phyloP scores from a whole-genome alignment of 1,139 yeast species.

The Torulaspora pretoriensis region DNA sequence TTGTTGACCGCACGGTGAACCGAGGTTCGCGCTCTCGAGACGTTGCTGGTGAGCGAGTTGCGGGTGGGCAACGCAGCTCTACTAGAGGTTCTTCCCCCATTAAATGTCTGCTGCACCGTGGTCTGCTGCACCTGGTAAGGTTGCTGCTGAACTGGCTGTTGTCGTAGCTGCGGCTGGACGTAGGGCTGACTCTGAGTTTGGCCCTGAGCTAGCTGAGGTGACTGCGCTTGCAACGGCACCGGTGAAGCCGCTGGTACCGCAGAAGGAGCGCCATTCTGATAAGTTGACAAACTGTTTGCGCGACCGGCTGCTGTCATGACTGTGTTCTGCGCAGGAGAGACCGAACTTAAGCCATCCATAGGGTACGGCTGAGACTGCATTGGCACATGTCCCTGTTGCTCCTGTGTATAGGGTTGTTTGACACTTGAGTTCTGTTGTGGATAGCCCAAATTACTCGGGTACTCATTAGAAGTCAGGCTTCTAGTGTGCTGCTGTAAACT shows the following conservation, averaged over 20 bases:
- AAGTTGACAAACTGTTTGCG: constrained; percentile 10
- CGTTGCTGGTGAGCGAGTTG: constrained; percentile 20
- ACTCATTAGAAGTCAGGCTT: constrained; percentile 17
- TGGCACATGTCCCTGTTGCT: constrained; percentile 2
- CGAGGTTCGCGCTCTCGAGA: constrained; percentile 16
- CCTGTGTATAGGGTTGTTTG: constrained; percentile 6
- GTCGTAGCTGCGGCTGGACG: constrained; percentile 4
- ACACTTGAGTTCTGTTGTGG: constrained; percentile 19
- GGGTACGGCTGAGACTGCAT: constrained; percentile 14
- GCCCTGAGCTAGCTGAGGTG: neutral
- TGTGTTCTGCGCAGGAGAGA: constrained; percentile 9
- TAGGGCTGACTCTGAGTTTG: constrained; percentile 4
- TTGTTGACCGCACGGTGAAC: constrained; percentile 14
- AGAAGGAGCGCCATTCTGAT: constrained; percentile 5
- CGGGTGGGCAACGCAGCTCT: constrained; percentile 11
- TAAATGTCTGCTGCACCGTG: neutral
- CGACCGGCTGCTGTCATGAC: constrained; percentile 7
- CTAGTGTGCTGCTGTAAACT: constrained; percentile 31
- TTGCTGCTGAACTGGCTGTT: constrained; percentile 4
- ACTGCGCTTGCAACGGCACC: constrained; percentile 1
- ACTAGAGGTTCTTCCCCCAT: constrained; percentile 5
- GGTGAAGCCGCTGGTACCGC: neutral
- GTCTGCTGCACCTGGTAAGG: constrained; percentile 6
- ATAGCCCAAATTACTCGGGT: constrained; percentile 23
- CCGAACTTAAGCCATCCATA: constrained; percentile 11